Conservation (phyloP, 768 basidiomycete genomes). For the Sporobolomyces pararoseus region DNA sequence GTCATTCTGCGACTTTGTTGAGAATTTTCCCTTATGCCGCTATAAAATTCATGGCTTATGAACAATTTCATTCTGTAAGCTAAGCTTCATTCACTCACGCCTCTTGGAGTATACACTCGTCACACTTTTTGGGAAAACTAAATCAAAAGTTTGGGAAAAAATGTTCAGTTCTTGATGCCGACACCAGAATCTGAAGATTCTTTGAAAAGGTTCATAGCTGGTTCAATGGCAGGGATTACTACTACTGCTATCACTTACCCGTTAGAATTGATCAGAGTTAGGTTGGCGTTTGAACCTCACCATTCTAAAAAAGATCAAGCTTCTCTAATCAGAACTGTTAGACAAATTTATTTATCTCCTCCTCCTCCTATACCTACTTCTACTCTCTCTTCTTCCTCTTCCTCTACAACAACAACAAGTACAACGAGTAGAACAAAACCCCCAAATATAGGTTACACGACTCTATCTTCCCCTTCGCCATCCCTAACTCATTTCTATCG, state of each 20-base stretch:
- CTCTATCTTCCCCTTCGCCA: conserved; percentile 53
- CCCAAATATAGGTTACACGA: conserved; percentile 38
- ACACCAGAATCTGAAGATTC: conserved; percentile 73
- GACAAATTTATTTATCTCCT: conserved; percentile 65
- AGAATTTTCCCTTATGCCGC: conserved; percentile 95
- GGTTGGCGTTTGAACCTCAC: conserved; percentile 79
- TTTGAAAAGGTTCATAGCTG: conserved; percentile 72
- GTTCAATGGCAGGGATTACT: conserved; percentile 78
- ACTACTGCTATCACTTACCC: conserved; percentile 94
- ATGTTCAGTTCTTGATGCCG: conserved; percentile 72
- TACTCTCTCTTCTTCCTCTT: conserved; percentile 44
- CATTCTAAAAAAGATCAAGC: conserved; percentile 54
- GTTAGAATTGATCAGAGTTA: conserved; percentile 87
- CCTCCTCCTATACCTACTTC: conserved; percentile 33
- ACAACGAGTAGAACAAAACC: conserved; percentile 2
- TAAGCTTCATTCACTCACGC: conserved; percentile 24
- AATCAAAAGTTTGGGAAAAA: too few species aligned
- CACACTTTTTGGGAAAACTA: too few species aligned
- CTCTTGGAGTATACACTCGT: not conserved
- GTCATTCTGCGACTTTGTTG: conserved; percentile 89
- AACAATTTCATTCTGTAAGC: conserved; percentile 71
- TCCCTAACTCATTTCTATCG: conserved; percentile 92
- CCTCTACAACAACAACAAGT: conserved; percentile 13
- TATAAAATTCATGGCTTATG: conserved; percentile 96
- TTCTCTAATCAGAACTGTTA: conserved; percentile 56